Percentiles rank a stretch among this genome's conserved stretches.
Conservation (phyloP, 1,139 yeast genomes). For the Kodamaea ohmeri region DNA sequence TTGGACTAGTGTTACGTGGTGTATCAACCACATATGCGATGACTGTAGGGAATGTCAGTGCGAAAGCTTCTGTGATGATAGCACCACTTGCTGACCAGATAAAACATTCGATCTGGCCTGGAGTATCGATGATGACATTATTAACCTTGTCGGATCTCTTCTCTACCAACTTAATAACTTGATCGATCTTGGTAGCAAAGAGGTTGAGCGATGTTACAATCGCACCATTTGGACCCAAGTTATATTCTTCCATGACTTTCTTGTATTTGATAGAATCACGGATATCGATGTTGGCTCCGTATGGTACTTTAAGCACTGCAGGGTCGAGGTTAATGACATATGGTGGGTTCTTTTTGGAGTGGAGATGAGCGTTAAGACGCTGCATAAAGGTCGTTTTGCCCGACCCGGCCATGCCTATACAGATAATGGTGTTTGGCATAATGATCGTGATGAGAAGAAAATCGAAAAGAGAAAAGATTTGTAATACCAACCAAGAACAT, state of each 20-base stretch:
- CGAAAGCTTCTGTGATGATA: conserved; percentile 94
- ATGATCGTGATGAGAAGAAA: not conserved
- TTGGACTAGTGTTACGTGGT: conserved; percentile 89
- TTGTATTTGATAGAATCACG: conserved; percentile 94
- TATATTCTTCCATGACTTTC: conserved; percentile 91
- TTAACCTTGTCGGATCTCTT: conserved; percentile 64
- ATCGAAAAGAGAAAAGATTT: not conserved
- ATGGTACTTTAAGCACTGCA: conserved; percentile 89
- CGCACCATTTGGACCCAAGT: conserved; percentile 97
- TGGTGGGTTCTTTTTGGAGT: conserved; percentile 67
- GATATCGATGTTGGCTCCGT: conserved; percentile 91
- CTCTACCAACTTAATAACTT: conserved; percentile 82
- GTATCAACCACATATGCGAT: conserved; percentile 96
- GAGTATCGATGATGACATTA: conserved; percentile 90
- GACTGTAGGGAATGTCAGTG: conserved; percentile 92
- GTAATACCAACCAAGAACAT: no score
- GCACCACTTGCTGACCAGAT: conserved; percentile 98
- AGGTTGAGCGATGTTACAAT: conserved; percentile 91
- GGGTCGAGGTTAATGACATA: conserved; percentile 95
- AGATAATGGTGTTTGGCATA: conserved; percentile 61
- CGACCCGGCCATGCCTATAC: conserved; percentile 97
- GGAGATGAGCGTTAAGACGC: conserved; percentile 84
- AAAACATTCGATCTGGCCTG: conserved; percentile 98
- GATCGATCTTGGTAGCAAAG: conserved; percentile 94
- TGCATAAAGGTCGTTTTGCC: conserved; percentile 99